Percentiles rank a stretch among this genome's conserved stretches.
These are phyloP conservation scores for Syzygium jambos DNA, from an alignment of 345 rosid genomes.

Conservation along the genomic window DNA sequence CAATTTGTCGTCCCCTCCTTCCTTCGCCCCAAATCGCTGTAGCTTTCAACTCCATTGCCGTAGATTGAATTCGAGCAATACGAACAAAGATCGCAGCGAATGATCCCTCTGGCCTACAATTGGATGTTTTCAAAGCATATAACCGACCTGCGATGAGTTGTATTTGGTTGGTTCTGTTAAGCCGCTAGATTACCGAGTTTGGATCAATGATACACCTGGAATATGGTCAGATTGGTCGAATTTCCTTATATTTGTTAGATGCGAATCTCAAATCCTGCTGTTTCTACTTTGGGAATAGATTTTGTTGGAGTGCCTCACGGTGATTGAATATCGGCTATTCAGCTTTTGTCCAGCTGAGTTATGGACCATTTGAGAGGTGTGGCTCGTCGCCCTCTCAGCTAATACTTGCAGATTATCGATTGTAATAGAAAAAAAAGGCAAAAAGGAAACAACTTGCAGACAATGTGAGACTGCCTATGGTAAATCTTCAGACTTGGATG, in stretches of 20 bases:
- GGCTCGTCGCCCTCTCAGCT: no score
- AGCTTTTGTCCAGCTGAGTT: neutral
- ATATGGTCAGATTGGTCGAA: neutral
- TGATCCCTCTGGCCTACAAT: neutral
- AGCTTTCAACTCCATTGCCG: no score
- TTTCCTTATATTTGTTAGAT: neutral
- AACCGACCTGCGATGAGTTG: no score
- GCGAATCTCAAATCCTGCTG: neutral
- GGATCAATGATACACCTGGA: neutral
- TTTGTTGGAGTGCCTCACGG: neutral
- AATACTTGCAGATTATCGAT: no score
- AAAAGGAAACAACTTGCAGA: no score
- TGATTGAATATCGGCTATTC: no score
- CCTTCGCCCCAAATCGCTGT: neutral
- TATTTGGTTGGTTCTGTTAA: no score
- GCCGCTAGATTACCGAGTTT: neutral
- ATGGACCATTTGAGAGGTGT: neutral
- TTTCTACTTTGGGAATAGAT: neutral
- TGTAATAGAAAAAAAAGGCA: no score
- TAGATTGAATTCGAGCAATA: neutral
- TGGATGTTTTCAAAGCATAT: no score
- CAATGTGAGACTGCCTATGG: no score
- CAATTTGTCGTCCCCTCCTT: neutral
- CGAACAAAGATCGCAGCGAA: no score
- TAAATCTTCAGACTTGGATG: no score